Percentiles rank a stretch among this genome's conserved stretches.
Evolutionary conservation across 352 stramenopile genomes (phyloP).

Genomic region (Phytopythium helicoides): DNA sequence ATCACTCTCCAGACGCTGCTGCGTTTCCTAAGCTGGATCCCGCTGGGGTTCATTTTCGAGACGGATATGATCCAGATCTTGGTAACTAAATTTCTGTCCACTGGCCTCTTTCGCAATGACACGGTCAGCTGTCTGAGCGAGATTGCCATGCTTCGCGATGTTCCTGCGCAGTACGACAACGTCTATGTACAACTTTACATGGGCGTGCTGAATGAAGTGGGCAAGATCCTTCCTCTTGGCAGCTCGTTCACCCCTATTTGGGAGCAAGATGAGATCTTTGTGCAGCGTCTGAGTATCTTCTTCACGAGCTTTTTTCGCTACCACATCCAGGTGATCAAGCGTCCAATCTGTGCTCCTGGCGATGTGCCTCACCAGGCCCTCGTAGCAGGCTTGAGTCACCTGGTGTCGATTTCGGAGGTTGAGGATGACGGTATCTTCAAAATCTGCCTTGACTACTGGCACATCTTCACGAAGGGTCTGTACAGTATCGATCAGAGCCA

Average conservation of each 20-base stretch:
- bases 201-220: slow-evolving; percentile 92
- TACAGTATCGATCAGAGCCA: slow-evolving; percentile 92
- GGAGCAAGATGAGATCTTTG: slow-evolving; percentile 96
- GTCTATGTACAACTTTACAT: slow-evolving; percentile 96
- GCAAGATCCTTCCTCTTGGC: slow-evolving; percentile 89
- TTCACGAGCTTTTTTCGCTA: slow-evolving; percentile 94
- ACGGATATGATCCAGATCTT: slow-evolving; percentile 95
- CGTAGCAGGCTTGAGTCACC: slow-evolving; percentile 92
- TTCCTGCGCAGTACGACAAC: slow-evolving; percentile 91
- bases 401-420: slow-evolving; percentile 90
- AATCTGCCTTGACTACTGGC: slow-evolving; percentile 99
- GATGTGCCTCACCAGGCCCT: slow-evolving; percentile 91
- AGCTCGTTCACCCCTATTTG: slow-evolving; percentile 91
- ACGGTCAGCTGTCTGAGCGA: slow-evolving; percentile 98
- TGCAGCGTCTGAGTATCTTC: slow-evolving; percentile 97
- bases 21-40: slow-evolving; percentile 98
- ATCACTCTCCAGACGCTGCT: slow-evolving; percentile 97
- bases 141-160: slow-evolving; percentile 94
- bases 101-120: slow-evolving; percentile 94
- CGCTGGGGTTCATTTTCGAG: slow-evolving; percentile 98
- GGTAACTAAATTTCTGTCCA: slow-evolving; percentile 96
- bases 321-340: slow-evolving; percentile 95
- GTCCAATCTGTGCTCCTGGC: slow-evolving; percentile 53
- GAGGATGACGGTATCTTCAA: slow-evolving; percentile 97
- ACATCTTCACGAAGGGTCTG: slow-evolving; percentile 95